Base-by-base conservation (phyloP, 2,329 filamentous ascomycete genomes). In the Penicillium sp. region DNA sequence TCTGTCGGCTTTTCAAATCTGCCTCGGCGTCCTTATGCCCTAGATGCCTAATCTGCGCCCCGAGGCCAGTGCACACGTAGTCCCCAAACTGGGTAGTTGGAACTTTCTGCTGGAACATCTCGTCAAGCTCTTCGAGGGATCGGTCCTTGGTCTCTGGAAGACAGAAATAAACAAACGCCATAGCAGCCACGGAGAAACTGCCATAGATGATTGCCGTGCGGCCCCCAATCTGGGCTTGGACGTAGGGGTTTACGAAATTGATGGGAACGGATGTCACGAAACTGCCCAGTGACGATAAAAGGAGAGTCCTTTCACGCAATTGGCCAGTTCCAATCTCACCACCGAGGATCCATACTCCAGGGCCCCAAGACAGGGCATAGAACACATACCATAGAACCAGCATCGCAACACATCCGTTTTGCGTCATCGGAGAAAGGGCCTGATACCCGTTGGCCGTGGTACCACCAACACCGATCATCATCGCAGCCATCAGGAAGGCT, bases 171-270 rank as follows among this genome's bases (percentile, higher is more conserved):
- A 63, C 59, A 45, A 60, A 69, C 0, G 54, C 44, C 32, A 64
- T 58, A 1, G 64, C 58, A 9, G 60, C 42, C 29, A 67, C 43
- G 2, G 64, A 67, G 45, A 64, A 59, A 7, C 56, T 48, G 3
- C 59, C 64, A 42, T 59, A 68, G 21, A 68, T 62, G 42, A 63
- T 61, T 3, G 57, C 62, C 34, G 61, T 48, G 13, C 51, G 36
- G 24, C 60, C 59, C 4, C 63, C 64, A 29, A 71, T 58, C 1
- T 55, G 51, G 39, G 62, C 56, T 46, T 70, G 67, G 7, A 70
- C 64, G 41, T 64, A 71, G 0, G 67, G 67, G 22, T 63, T 66
- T n/a, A 71, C 59, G 39, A 61, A 72, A 24, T 61, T 67, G 42
- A 70, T 61, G 3, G 67, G 57, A 8, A 69, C 49, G 1, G 55